Conservation (phyloP, 139 green algal genomes). For the Micractinium conductrix region DNA sequence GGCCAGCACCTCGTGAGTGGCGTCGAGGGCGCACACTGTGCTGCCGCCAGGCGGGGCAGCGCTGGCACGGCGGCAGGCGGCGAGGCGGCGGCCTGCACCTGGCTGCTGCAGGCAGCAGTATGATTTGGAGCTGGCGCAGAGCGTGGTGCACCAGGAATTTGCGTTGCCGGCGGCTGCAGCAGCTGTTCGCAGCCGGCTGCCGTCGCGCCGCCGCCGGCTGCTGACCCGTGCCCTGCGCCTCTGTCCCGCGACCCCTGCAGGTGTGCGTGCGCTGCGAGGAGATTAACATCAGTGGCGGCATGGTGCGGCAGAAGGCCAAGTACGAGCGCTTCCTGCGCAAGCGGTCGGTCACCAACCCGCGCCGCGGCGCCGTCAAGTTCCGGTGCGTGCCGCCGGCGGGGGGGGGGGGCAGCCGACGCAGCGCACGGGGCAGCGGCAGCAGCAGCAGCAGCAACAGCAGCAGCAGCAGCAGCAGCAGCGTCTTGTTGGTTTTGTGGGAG, state of each 20-base stretch:
- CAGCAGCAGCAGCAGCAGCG: not conserved
- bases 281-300: slow-evolving; percentile 94
- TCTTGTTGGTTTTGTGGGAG: no score
- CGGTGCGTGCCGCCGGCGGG: slow-evolving; percentile 52
- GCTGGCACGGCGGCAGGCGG: not conserved
- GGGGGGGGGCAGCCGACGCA: no score
- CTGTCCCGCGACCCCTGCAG: slow-evolving; percentile 49
- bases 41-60: not conserved
- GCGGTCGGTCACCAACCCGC: slow-evolving; percentile 95
- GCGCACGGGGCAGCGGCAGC: not conserved
- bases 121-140: not conserved
- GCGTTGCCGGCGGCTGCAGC: not conserved
- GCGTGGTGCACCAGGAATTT: no score
- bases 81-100: not conserved
- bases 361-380: slow-evolving; percentile 94
- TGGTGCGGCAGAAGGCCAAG: slow-evolving; percentile 98
- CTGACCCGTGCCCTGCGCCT: not conserved
- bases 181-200: not conserved
- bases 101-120: not conserved
- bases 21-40: not conserved
- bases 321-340: slow-evolving; percentile 96
- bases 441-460: not conserved
- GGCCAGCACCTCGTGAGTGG: slow-evolving; percentile 92
- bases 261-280: slow-evolving; percentile 92
- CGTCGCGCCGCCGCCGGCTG: not conserved